Conservation (phyloP, 192 early-diverging fungal genomes). For the Backusella luteola region DNA sequence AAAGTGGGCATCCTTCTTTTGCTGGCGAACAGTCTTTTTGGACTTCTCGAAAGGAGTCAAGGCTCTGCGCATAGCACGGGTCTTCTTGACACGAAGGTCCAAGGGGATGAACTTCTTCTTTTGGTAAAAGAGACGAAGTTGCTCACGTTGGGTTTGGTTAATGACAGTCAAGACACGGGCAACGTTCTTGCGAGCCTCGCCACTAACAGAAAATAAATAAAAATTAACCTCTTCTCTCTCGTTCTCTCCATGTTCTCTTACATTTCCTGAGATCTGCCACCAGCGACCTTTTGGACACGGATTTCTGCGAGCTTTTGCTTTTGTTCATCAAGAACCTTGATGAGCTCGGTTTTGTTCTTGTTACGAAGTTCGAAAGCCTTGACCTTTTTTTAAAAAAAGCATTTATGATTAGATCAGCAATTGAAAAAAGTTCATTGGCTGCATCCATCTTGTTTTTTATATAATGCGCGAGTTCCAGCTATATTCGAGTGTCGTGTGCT, state of each 20-base stretch:
- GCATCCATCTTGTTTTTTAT: background rate
- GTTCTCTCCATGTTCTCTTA: slow-evolving; percentile 35
- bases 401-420: background rate
- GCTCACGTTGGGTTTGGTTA: slow-evolving; percentile 86
- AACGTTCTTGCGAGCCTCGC: slow-evolving; percentile 88
- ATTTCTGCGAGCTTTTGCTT: slow-evolving; percentile 93
- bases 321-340: slow-evolving; percentile 88
- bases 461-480: background rate
- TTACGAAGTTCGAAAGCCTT: slow-evolving; percentile 92
- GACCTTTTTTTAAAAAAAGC: slow-evolving; percentile 49
- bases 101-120: slow-evolving; percentile 95
- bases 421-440: background rate
- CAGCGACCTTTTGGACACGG: slow-evolving; percentile 92
- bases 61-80: slow-evolving; percentile 92
- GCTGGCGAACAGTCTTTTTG: slow-evolving; percentile 83
- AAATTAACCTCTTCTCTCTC: background rate
- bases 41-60: slow-evolving; percentile 79
- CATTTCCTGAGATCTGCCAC: slow-evolving; percentile 84
- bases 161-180: slow-evolving; percentile 95
- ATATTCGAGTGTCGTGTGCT: too few species aligned
- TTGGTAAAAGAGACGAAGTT: slow-evolving; percentile 88
- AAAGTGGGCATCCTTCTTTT: slow-evolving; percentile 89
- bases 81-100: slow-evolving; percentile 98
- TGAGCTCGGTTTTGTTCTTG: slow-evolving; percentile 91
- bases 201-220: slow-evolving; percentile 20